Evolutionary conservation across 192 early-diverging fungal species (phyloP), one percentile per base, ranked within the genome.

Genomic region (Linnemannia hyalina): DNA sequence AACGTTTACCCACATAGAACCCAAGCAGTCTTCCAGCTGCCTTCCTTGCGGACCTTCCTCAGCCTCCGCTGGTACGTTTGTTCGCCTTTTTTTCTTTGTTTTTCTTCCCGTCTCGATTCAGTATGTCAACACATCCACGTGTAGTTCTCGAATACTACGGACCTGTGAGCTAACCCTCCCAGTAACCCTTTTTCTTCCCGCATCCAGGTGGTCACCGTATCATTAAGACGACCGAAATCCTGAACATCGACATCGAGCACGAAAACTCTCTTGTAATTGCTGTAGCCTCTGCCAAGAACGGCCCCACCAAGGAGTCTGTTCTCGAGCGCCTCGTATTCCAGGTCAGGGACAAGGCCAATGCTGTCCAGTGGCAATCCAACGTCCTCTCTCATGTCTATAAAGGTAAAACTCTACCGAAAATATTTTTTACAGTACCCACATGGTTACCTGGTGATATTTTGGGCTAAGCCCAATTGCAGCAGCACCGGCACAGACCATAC

Each of bases 301-400:
- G 84, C n/a, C 79, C 72, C 35, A 81, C 74, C 32, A 80, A 73
- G 22, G 84, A 86, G 52, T 76, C 80, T 42, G 75, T n/a, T 16
- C 76, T 86, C 4, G 75, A 81, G 22, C 20, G 68, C 10, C 70
- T 86, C 40, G 47, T 74, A 2, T 86, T 86, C 46, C 70, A 74
- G 26, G 63, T 86, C 69, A 86, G 81, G 65, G 84, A 86, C 41
- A 26, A 26, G 36, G 60, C 78, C 18, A 72, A 68, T 29, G 80
- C 84, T 10, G 9, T 46, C 22, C 79, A 81, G 32, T 86, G 84
- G 84, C 79, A 69, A n/a, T 13, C 44, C 52, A 78, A 86, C 44
- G 84, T 86, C 63, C 84, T 86, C 26, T 26, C 20, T 29, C 84
- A 86, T 63, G 84, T 86, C 29, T 86, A 86, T 73, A 86, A 86